Conservation (phyloP, 1,284 basidiomycete species). For the Naganishia cerealis region DNA sequence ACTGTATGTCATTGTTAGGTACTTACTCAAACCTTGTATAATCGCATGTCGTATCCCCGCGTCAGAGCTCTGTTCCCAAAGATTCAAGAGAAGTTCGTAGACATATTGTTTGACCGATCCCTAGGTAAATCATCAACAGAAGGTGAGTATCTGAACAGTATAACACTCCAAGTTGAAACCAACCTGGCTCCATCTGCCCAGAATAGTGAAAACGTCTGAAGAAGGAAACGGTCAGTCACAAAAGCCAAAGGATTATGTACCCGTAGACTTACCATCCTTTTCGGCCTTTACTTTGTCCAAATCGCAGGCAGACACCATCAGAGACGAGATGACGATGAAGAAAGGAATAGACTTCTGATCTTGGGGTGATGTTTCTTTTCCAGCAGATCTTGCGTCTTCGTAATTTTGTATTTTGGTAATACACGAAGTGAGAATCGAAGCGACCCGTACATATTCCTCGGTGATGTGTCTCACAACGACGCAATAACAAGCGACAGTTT, state of each 20-base stretch:
- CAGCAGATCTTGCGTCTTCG: conserved; percentile 34
- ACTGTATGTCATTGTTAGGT: not conserved
- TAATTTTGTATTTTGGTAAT: conserved; percentile 35
- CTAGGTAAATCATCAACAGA: conserved; percentile 48
- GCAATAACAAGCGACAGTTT: conserved; percentile 88
- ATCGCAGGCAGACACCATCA: conserved; percentile 83
- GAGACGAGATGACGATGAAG: conserved; percentile 75
- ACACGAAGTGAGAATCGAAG: conserved; percentile 76
- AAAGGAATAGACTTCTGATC: conserved; percentile 50
- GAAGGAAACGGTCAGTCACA: not conserved
- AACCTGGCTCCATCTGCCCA: conserved; percentile 21
- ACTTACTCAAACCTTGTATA: conserved; percentile 72
- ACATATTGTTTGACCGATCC: conserved; percentile 77
- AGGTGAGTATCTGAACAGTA: not conserved
- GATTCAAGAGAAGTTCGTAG: conserved; percentile 66
- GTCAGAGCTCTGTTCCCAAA: conserved; percentile 42
- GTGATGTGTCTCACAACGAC: conserved; percentile 79
- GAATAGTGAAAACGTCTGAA: conserved; percentile 5
- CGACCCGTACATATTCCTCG: conserved; percentile 73
- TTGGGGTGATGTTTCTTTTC: conserved; percentile 9
- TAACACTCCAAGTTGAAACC: not conserved
- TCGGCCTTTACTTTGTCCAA: conserved; percentile 73
- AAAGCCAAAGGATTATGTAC: not conserved
- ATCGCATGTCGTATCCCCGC: conserved; percentile 40
- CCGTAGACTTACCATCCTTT: conserved; percentile 42